Conservation (phyloP, 2,329 filamentous ascomycete genomes). For the Botryotinia globosa region DNA sequence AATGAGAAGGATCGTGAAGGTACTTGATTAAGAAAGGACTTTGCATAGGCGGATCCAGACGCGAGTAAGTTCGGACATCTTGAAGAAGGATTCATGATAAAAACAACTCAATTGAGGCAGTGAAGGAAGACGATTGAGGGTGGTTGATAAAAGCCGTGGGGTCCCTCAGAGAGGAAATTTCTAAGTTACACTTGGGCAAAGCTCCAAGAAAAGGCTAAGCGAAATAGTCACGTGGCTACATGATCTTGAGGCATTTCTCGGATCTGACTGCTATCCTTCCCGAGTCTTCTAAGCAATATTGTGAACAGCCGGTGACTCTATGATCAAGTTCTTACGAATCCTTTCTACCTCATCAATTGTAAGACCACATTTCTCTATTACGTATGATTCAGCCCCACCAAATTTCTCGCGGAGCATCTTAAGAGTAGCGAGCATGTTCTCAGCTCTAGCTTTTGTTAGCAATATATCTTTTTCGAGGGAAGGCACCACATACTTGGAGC, state of each 20-base stretch:
- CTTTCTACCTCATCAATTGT: conserved; percentile 52
- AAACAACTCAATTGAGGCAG: conserved; percentile 9
- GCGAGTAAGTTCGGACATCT: conserved; percentile 30
- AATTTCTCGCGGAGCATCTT: conserved; percentile 57
- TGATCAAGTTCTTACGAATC: conserved; percentile 50
- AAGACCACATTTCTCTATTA: conserved; percentile 57
- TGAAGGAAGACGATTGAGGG: not conserved
- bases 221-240: conserved; percentile 6
- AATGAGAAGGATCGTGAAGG: conserved; percentile 37
- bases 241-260: not conserved
- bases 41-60: conserved; percentile 27
- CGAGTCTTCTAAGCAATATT: not conserved
- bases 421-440: conserved; percentile 51
- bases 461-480: conserved; percentile 1
- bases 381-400: conserved; percentile 63
- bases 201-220: conserved; percentile 15
- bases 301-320: conserved; percentile 29
- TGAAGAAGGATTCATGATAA: conserved; percentile 34
- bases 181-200: conserved; percentile 9
- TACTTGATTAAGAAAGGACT: conserved; percentile 28
- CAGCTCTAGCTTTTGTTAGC: conserved; percentile 38
- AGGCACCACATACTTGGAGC: conserved; percentile 36
- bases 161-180: conserved; percentile 18
- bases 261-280: not conserved
- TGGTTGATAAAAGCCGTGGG: conserved; percentile 17